Evolutionary conservation across 805 yeast genomes (phyloP).

Genomic region (Alloascoidea africana): DNA sequence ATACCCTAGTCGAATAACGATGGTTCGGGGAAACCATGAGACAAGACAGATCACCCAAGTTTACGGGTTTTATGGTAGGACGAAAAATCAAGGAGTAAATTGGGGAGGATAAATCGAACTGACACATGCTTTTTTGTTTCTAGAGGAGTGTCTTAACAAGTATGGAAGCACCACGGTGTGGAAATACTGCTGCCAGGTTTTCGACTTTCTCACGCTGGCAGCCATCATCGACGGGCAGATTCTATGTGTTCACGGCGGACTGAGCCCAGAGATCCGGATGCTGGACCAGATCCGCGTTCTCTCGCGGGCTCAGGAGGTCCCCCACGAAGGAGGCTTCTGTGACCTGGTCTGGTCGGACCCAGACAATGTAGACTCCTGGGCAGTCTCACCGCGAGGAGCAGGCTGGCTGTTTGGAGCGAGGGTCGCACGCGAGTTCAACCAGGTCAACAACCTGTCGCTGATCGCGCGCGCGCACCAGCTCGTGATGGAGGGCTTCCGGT

Average conservation of each 20-base stretch:
- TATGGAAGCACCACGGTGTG: slow-evolving; percentile 92
- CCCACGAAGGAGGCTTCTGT: slow-evolving; percentile 98
- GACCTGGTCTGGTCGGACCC: slow-evolving; percentile 98
- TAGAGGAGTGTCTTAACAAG: slow-evolving; percentile 81
- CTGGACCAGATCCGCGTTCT: slow-evolving; percentile 90
- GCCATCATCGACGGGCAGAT: slow-evolving; percentile 93
- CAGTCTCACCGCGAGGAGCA: slow-evolving; percentile 95
- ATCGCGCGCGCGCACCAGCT: slow-evolving; percentile 96
- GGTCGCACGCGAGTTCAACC: slow-evolving; percentile 92
- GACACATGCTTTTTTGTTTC: not conserved
- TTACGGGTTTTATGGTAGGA: slow-evolving; percentile 62
- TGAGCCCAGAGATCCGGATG: slow-evolving; percentile 95
- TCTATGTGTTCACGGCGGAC: slow-evolving; percentile 93
- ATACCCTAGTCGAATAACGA: slow-evolving; percentile 70
- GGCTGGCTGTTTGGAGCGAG: slow-evolving; percentile 95
- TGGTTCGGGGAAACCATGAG: slow-evolving; percentile 97
- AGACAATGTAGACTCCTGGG: slow-evolving; percentile 96
- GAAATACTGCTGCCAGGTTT: slow-evolving; percentile 94
- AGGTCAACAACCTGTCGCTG: slow-evolving; percentile 74
- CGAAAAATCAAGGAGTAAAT: not conserved
- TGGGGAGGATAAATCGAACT: not conserved
- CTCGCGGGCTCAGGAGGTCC: slow-evolving; percentile 94
- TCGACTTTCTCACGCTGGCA: slow-evolving; percentile 84
- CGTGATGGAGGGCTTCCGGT: slow-evolving; percentile 96
- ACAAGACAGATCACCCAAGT: slow-evolving; percentile 97